These are phyloP conservation scores for Mycocentrospora acerina DNA, from an alignment of 2,329 filamentous ascomycete species.

Conservation along the genomic window DNA sequence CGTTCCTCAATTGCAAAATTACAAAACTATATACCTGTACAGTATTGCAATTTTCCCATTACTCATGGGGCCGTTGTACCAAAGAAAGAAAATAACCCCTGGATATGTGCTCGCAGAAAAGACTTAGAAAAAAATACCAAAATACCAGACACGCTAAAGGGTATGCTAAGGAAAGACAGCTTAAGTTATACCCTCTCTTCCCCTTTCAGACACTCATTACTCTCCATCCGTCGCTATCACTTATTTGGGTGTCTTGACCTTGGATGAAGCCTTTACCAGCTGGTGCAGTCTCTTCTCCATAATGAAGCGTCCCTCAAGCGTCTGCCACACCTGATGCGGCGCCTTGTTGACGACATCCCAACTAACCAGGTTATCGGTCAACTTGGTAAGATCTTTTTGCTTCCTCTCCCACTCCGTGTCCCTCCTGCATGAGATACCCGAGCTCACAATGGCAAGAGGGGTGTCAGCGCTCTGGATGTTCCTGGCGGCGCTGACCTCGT, in stretches of 20 bases:
- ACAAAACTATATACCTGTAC: too few relatives aligned
- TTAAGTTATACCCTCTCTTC: not conserved
- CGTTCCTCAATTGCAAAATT: too few relatives aligned
- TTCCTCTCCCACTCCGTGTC: constrained; percentile 77
- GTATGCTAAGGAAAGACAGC: constrained; percentile 10
- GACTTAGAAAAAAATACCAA: not conserved
- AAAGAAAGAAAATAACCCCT: not conserved
- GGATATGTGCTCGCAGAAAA: constrained; percentile 6
- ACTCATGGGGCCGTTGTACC: not conserved
- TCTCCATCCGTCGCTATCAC: constrained; percentile 1
- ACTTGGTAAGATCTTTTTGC: constrained; percentile 77
- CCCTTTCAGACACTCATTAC: not conserved
- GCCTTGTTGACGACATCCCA: constrained; percentile 89
- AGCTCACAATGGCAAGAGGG: constrained; percentile 79
- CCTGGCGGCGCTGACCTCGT: constrained; percentile 75
- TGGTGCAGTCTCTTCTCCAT: constrained; percentile 79
- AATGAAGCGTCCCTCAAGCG: constrained; percentile 66
- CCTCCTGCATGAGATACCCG: constrained; percentile 67
- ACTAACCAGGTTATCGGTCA: constrained; percentile 74
- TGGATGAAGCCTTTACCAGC: constrained; percentile 54
- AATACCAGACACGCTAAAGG: constrained; percentile 4
- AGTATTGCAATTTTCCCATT: not conserved
- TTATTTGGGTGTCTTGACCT: constrained; percentile 10
- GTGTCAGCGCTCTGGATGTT: constrained; percentile 77
- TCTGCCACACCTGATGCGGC: constrained; percentile 84